phyloP scores from a whole-genome alignment of 2,329 filamentous ascomycete species.

The Metarhizium anisopliae region DNA sequence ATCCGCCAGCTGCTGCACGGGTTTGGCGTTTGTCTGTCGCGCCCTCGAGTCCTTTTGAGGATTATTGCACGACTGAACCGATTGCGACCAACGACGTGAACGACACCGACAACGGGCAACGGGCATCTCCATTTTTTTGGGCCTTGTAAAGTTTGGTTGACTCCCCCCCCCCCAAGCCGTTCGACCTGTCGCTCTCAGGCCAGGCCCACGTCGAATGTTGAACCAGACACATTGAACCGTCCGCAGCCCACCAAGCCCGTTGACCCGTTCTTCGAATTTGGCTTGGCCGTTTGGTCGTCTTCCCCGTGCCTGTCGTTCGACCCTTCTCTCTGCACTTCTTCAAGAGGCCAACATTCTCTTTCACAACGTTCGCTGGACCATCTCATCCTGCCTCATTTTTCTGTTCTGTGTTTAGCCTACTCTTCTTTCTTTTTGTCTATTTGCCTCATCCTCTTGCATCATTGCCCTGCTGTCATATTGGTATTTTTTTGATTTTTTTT shows the following conservation, averaged over 20 bases:
- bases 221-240: not conserved
- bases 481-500: too few relatives aligned
- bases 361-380: conserved; percentile 2
- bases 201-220: not conserved
- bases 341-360: not conserved
- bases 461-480: not conserved
- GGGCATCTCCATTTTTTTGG: not conserved
- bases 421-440: not conserved
- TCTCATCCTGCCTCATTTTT: not conserved
- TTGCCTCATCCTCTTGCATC: not conserved
- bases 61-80: not conserved
- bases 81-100: not conserved
- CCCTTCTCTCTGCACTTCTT: not conserved
- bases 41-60: not conserved
- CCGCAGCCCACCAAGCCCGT: conserved; percentile 2
- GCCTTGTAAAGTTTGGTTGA: not conserved
- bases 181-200: not conserved
- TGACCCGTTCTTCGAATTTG: not conserved
- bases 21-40: not conserved
- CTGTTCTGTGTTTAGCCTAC: not conserved
- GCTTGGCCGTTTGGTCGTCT: conserved; percentile 5
- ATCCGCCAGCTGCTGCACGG: not conserved
- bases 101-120: not conserved
- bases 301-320: conserved; percentile 1
- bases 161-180: not conserved